Evolutionary conservation across 2,329 filamentous ascomycete genomes (phyloP), one percentile per base, ranked within the genome.

Genomic region (Massarina eburnea): DNA sequence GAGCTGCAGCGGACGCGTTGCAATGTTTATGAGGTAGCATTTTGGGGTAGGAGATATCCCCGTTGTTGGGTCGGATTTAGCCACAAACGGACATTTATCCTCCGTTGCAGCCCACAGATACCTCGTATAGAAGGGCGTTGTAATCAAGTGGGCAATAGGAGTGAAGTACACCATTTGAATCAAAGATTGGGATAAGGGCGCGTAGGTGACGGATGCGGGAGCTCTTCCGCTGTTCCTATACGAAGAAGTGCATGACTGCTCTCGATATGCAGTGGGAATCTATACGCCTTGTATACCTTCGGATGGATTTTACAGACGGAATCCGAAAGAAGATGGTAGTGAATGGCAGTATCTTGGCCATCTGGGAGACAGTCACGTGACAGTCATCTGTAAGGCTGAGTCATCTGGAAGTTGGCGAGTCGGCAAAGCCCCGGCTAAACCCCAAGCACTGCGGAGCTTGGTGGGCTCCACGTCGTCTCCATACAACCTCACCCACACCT

Each of bases 81-180:
- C 54, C 54, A 53, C 22, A 53, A 49, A 44, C 32, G 46, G 54
- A 53, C 42, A 58, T 52, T 45, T 50, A 54, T 32, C 46, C 50
- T 41, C 17, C 34, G 8, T 39, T 42, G 29, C 18, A 17, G 12
- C 22, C 22, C 39, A 27, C 36, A 26, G 22, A 6, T 21, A 14
- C 27, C 30, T 15, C 10, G 32, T 7, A 7, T 30, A 14, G 27
- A 6, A 30, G 7, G n/a, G 27, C 5, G 4, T 14, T 30, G 5
- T 14, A 30, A 30, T 30, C 12, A 30, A 30, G 9, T 30, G 12
- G 12, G n/a, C 12, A 14, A 30, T 30, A 14, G 12, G 27, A 30
- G 27, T 14, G 24, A 12, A 30, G 12, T 6, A 4, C 12, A 14
- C n/a, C 27, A 7, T 14, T 30, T n/a, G n/a, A n/a, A n/a, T n/a